Evolutionary conservation across 805 yeast genomes (phyloP).

Genomic region (Grigorovia jiainica): DNA sequence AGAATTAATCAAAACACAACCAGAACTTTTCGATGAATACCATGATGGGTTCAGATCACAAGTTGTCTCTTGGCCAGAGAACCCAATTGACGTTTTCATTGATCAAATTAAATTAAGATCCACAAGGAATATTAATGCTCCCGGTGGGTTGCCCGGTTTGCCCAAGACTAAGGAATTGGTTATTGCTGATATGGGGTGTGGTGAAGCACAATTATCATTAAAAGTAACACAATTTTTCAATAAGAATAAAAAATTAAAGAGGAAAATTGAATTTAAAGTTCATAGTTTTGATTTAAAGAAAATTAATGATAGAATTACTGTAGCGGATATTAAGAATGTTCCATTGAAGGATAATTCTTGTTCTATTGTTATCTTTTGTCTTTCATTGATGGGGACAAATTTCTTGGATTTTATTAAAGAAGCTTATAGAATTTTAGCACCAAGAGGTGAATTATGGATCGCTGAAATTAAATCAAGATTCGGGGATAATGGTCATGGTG

Average conservation of each 20-base stretch:
- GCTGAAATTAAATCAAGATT: conserved; percentile 95
- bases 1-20: conserved; percentile 64
- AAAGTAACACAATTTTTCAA: conserved; percentile 48
- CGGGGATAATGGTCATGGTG: conserved; percentile 53
- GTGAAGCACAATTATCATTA: conserved; percentile 82
- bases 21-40: conserved; percentile 84
- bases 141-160: conserved; percentile 88
- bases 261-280: conserved; percentile 46
- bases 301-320: conserved; percentile 83
- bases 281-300: conserved; percentile 88
- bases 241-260: conserved; percentile 22
- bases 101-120: conserved; percentile 54
- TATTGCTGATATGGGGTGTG: conserved; percentile 98
- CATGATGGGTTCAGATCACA: conserved; percentile 93
- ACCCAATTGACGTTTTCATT: conserved; percentile 90
- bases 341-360: conserved; percentile 76
- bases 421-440: conserved; percentile 77
- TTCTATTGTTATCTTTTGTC: conserved; percentile 83
- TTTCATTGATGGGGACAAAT: conserved; percentile 96
- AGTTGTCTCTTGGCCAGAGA: conserved; percentile 96
- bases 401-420: conserved; percentile 86
- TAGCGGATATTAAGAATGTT: conserved; percentile 90
- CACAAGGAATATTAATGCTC: conserved; percentile 72
- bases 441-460: conserved; percentile 93
- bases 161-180: conserved; percentile 45